These are phyloP conservation scores for Penicillium steckii DNA, from an alignment of 495 filamentous ascomycete genomes.

Conservation along the genomic window DNA sequence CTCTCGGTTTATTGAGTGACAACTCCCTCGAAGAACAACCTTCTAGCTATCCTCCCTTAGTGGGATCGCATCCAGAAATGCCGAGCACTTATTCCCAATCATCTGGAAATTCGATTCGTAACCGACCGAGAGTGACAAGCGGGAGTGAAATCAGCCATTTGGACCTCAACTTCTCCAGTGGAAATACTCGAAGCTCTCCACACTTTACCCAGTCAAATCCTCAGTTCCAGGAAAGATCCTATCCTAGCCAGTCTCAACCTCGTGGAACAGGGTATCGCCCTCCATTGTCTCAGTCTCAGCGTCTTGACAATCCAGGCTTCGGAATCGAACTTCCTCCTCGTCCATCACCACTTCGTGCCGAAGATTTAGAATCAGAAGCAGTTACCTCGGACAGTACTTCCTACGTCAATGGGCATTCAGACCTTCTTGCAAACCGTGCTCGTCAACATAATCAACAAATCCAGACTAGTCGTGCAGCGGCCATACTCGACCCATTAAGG, in stretches of 20 bases:
- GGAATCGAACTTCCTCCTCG: not conserved
- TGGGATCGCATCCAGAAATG: not conserved
- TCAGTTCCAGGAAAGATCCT: too few species aligned
- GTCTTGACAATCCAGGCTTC: not conserved
- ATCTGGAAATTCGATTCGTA: not conserved
- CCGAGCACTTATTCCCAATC: not conserved
- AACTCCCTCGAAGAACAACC: not conserved
- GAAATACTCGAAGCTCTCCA: not conserved
- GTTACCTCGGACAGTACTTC: constrained; percentile 9
- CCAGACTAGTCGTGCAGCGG: not conserved
- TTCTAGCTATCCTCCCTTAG: not conserved
- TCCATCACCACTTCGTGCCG: not conserved
- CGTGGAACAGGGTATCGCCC: too few species aligned
- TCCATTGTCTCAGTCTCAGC: too few species aligned
- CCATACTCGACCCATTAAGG: not conserved
- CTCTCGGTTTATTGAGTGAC: not conserved
- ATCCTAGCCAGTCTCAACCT: too few species aligned
- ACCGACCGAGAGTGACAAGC: not conserved
- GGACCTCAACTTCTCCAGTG: constrained; percentile 15
- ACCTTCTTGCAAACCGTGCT: not conserved
- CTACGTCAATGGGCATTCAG: not conserved
- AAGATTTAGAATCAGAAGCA: constrained; percentile 12
- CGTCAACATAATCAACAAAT: not conserved
- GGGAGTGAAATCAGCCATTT: constrained; percentile 34
- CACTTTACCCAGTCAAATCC: too few species aligned